phyloP scores from a whole-genome alignment of 331 rosid genomes.

The Acacia concinna region DNA sequence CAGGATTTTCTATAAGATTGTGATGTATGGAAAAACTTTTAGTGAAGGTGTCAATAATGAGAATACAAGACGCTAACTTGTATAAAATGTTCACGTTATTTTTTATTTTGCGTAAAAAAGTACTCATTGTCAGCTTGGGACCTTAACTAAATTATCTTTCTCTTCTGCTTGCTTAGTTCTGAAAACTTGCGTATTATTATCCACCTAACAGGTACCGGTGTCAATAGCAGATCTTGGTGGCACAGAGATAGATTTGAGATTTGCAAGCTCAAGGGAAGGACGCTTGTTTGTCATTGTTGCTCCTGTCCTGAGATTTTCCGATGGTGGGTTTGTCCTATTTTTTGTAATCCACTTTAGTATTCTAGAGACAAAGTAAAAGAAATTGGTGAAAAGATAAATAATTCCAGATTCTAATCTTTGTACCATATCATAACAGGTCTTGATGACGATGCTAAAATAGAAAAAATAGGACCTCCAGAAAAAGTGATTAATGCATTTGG shows the following conservation, averaged over 20 bases:
- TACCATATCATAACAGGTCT: conserved; percentile 47
- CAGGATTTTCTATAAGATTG: neutral
- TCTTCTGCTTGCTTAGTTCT: neutral
- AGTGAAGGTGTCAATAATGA: neutral
- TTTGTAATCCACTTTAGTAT: neutral
- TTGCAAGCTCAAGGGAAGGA: conserved; percentile 78
- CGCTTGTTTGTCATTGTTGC: conserved; percentile 85
- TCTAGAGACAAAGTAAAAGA: conserved; percentile 22
- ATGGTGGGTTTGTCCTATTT: conserved; percentile 48
- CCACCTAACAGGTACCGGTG: conserved; percentile 76
- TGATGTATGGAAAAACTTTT: neutral
- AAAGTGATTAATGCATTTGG: conserved; percentile 89
- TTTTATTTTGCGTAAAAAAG: neutral
- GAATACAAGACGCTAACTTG: neutral
- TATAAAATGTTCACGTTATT: neutral
- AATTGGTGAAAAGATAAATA: neutral
- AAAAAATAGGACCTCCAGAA: conserved; percentile 84
- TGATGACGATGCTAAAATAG: conserved; percentile 81
- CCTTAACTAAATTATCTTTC: neutral
- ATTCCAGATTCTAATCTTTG: conserved; percentile 18
- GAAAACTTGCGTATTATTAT: conserved; percentile 13
- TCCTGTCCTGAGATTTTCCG: conserved; percentile 89
- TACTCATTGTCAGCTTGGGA: neutral
- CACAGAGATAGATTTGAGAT: conserved; percentile 93
- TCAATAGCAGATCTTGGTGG: conserved; percentile 99